Percentiles rank a stretch among this genome's conserved stretches.
These are phyloP conservation scores for Russula compacta DNA, from an alignment of 768 basidiomycete genomes.

Conservation along the genomic window DNA sequence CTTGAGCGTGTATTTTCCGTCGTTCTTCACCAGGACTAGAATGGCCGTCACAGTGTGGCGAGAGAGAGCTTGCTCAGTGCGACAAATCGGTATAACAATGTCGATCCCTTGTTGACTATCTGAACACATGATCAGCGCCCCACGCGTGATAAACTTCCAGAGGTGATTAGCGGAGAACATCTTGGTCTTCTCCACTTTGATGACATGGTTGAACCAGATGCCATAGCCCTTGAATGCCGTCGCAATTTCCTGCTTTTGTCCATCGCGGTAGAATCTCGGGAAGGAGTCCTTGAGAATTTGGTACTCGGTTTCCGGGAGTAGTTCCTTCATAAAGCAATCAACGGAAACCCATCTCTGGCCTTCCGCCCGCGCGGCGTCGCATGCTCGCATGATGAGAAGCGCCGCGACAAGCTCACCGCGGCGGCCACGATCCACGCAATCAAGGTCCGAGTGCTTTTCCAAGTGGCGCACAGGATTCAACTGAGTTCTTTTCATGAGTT, in stretches of 20 bases:
- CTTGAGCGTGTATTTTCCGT: too few species aligned
- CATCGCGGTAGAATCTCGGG: background rate
- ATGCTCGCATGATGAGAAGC: background rate
- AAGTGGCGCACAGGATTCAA: too few species aligned
- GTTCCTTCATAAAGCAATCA: background rate
- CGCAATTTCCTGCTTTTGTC: background rate
- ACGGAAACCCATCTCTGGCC: background rate
- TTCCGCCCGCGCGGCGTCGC: background rate
- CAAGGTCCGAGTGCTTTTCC: background rate
- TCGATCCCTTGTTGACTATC: background rate
- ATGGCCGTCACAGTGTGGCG: background rate
- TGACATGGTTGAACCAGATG: background rate
- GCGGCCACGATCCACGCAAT: background rate
- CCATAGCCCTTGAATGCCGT: background rate
- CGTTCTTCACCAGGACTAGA: background rate
- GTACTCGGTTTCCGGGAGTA: background rate
- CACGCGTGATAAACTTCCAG: background rate
- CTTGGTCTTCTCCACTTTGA: background rate
- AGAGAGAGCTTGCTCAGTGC: background rate
- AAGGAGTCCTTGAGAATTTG: background rate
- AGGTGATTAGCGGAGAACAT: background rate
- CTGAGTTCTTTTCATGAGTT: too few species aligned
- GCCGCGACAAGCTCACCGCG: background rate
- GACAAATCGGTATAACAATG: background rate
- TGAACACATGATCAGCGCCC: background rate